Evolutionary conservation across 116 monocot species (phyloP).

Genomic region (Phalaenopsis hybrid): DNA sequence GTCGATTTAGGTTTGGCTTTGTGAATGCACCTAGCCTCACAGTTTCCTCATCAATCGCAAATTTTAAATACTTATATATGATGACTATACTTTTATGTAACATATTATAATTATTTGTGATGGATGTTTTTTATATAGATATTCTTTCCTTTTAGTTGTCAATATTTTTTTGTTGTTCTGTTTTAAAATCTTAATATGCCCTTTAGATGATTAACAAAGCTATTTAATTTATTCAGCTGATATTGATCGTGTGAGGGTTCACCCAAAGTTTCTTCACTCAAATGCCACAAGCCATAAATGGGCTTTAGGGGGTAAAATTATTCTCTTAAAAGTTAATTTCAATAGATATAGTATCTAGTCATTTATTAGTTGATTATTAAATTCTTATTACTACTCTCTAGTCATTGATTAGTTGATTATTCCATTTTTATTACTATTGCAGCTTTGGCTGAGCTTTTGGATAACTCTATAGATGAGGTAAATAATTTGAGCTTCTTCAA

Average conservation of each 20-base stretch:
- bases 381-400: neutral
- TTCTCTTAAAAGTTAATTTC: neutral
- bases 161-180: neutral
- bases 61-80: no score
- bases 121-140: neutral
- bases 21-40: no score
- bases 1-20: no score
- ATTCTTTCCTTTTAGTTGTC: neutral
- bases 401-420: neutral
- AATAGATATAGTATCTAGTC: neutral
- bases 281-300: slow-evolving; percentile 56
- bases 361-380: neutral
- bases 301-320: slow-evolving; percentile 42
- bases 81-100: no score
- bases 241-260: slow-evolving; percentile 39
- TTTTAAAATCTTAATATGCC: neutral
- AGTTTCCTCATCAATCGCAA: no score
- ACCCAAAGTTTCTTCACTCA: slow-evolving; percentile 46
- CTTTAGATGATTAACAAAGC: neutral
- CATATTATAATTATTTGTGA: no score
- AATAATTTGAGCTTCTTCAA: neutral
- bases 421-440: neutral
- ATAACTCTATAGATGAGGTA: slow-evolving; percentile 49
- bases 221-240: slow-evolving; percentile 8
- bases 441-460: slow-evolving; percentile 60